Evolutionary conservation across 2,329 filamentous ascomycete species (phyloP).

Genomic region (Podosphaera aphanis): DNA sequence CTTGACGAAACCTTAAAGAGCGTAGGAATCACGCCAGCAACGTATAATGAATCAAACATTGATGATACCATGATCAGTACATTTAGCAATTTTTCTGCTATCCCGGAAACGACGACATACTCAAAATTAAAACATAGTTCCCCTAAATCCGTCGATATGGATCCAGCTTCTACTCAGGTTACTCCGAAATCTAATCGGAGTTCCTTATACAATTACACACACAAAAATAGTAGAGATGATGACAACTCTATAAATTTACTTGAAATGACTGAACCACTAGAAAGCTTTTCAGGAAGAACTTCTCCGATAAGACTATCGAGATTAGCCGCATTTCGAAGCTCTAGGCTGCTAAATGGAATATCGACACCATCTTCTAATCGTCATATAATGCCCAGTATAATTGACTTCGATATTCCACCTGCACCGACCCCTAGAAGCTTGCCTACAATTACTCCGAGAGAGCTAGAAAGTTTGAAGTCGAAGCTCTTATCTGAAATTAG

Average conservation of each 20-base stretch:
- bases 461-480: constrained; percentile 82
- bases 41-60: constrained; percentile 16
- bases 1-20: constrained; percentile 12
- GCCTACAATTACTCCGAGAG: constrained; percentile 72
- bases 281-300: constrained; percentile 23
- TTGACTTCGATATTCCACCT: constrained; percentile 86
- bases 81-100: constrained; percentile 68
- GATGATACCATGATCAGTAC: constrained; percentile 17
- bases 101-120: constrained; percentile 70
- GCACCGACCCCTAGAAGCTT: constrained; percentile 79
- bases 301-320: constrained; percentile 26
- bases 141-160: constrained; percentile 24
- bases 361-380: constrained; percentile 11
- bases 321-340: constrained; percentile 12
- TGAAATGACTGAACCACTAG: constrained; percentile 69
- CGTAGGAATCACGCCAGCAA: constrained; percentile 15
- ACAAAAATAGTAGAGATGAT: constrained; percentile 12
- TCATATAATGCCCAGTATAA: constrained; percentile 36
- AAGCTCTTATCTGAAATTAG: constrained; percentile 80
- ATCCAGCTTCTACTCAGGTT: constrained; percentile 16
- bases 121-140: constrained; percentile 47
- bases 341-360: constrained; percentile 20
- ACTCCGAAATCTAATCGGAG: constrained; percentile 14
- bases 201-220: constrained; percentile 17
- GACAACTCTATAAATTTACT: constrained; percentile 52